Evolutionary conservation across 352 stramenopile genomes (phyloP).

Genomic region (Chrysophaeum taylorii): DNA sequence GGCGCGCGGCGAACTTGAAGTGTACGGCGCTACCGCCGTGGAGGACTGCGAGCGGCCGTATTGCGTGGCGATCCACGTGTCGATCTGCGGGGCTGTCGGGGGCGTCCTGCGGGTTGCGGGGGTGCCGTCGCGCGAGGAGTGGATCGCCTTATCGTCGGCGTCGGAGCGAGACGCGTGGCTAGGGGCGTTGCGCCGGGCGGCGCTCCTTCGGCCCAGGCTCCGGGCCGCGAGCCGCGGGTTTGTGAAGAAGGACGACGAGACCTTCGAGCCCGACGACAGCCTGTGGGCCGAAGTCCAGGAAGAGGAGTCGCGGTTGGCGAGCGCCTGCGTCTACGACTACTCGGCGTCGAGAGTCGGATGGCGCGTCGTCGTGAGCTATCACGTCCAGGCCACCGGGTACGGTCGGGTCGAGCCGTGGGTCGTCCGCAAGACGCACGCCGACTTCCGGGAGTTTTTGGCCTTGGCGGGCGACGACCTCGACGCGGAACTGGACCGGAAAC

Average conservation of each 20-base stretch:
- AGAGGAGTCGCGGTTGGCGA: background rate
- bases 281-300: background rate
- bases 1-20: background rate
- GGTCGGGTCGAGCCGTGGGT: background rate
- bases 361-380: background rate
- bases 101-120: no score
- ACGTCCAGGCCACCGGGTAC: background rate
- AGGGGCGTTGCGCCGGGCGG: background rate
- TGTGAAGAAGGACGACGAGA: no score
- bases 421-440: background rate
- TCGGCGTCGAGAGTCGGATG: background rate
- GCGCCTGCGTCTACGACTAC: slow-evolving; percentile 1
- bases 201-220: no score
- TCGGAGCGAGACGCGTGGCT: background rate
- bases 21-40: background rate
- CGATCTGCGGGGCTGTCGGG: no score
- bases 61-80: background rate
- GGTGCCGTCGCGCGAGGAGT: background rate
- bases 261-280: background rate
- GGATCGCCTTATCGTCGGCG: background rate
- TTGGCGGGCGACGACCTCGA: background rate
- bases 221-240: no score
- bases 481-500: background rate
- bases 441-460: background rate
- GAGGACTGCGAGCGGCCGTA: background rate